Evolutionary conservation across 192 early-diverging fungal species (phyloP).

Genomic region (Ambispora gerdemannii): DNA sequence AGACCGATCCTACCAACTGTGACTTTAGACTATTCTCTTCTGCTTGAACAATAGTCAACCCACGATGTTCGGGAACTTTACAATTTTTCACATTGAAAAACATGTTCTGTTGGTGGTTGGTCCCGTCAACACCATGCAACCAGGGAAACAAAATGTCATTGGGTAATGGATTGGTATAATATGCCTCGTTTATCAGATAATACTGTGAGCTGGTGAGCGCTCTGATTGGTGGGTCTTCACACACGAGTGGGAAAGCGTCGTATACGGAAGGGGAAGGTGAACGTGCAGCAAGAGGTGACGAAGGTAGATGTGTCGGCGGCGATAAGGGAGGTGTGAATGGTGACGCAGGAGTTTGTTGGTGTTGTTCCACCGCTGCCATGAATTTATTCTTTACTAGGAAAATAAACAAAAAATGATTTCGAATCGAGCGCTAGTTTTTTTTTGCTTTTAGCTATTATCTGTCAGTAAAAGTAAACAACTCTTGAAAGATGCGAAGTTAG

Average conservation of each 20-base stretch:
- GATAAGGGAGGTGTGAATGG: slow-evolving; percentile 18
- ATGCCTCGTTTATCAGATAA: slow-evolving; percentile 41
- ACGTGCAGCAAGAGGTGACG: slow-evolving; percentile 1
- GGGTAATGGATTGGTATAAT: slow-evolving; percentile 45
- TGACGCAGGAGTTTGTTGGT: slow-evolving; percentile 13
- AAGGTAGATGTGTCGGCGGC: background rate
- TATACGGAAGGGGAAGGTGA: slow-evolving; percentile 15
- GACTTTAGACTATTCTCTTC: slow-evolving; percentile 31
- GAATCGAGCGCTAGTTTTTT: too few relatives aligned
- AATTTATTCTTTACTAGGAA: too few relatives aligned
- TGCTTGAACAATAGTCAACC: slow-evolving; percentile 40
- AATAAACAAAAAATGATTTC: too few relatives aligned
- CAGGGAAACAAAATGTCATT: slow-evolving; percentile 57
- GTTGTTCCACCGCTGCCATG: slow-evolving; percentile 26
- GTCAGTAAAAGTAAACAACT: too few relatives aligned
- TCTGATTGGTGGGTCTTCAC: slow-evolving; percentile 35
- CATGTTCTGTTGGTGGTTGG: slow-evolving; percentile 43
- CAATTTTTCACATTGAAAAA: slow-evolving; percentile 50
- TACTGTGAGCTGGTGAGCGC: slow-evolving; percentile 42
- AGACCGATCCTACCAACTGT: slow-evolving; percentile 51
- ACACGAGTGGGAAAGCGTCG: slow-evolving; percentile 31
- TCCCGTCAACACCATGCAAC: slow-evolving; percentile 59
- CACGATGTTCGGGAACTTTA: slow-evolving; percentile 39
- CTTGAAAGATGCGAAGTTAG: too few relatives aligned
- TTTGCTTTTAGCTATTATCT: too few relatives aligned